These are phyloP conservation scores for Cantharellus anzutake DNA, from an alignment of 768 basidiomycete species.

Conservation along the genomic window DNA sequence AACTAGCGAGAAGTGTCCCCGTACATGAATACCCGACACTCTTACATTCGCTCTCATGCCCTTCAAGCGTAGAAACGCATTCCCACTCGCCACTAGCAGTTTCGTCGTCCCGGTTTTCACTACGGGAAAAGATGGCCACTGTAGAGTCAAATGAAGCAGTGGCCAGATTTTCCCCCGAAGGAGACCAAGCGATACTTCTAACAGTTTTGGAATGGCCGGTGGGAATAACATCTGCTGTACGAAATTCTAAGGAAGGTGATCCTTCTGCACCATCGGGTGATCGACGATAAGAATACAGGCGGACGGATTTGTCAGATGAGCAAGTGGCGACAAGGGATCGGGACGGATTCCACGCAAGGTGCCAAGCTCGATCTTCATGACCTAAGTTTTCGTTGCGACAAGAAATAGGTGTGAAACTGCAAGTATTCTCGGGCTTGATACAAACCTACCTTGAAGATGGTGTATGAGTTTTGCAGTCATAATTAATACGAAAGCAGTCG, in stretches of 20 bases:
- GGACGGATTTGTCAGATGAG: slow-evolving; percentile 83
- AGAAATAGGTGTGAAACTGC: no score
- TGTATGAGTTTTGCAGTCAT: no score
- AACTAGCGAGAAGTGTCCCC: slow-evolving; percentile 76
- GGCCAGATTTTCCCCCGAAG: slow-evolving; percentile 68
- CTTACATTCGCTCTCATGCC: slow-evolving; percentile 94
- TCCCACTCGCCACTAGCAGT: slow-evolving; percentile 68
- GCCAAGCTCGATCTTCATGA: slow-evolving; percentile 77
- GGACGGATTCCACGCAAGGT: slow-evolving; percentile 68
- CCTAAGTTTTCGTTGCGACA: slow-evolving; percentile 19
- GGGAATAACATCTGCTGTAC: slow-evolving; percentile 41
- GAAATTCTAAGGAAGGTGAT: slow-evolving; percentile 22
- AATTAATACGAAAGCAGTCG: no score
- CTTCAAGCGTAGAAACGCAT: slow-evolving; percentile 69
- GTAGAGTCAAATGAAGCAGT: slow-evolving; percentile 90
- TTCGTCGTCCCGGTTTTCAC: slow-evolving; percentile 42
- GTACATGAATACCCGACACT: slow-evolving; percentile 63
- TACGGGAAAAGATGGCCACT: slow-evolving; percentile 78
- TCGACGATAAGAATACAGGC: slow-evolving; percentile 50
- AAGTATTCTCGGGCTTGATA: no score
- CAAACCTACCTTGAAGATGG: no score
- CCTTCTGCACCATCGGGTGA: slow-evolving; percentile 13
- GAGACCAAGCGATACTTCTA: slow-evolving; percentile 72
- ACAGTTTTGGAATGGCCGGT: slow-evolving; percentile 84
- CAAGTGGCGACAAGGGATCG: slow-evolving; percentile 77